Conservation (phyloP, 768 basidiomycete genomes). For the Suillus variegatus region DNA sequence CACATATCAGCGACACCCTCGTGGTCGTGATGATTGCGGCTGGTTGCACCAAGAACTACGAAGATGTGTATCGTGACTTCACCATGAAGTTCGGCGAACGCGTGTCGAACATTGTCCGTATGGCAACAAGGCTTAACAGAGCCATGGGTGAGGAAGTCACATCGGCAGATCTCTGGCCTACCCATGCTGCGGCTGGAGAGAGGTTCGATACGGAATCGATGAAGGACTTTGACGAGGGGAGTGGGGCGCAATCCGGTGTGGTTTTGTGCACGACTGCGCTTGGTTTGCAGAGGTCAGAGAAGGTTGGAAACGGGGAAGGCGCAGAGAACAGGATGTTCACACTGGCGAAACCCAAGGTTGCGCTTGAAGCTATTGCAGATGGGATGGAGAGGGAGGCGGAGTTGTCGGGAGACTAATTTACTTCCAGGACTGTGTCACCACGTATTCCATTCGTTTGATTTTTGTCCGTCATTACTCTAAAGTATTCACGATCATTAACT, state of each 20-base stretch:
- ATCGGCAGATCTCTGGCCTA: slow-evolving; percentile 54
- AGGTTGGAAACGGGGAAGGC: slow-evolving; percentile 34
- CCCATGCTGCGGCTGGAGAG: slow-evolving; percentile 45
- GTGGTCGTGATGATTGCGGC: slow-evolving; percentile 43
- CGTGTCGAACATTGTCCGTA: slow-evolving; percentile 34
- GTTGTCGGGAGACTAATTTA: not conserved
- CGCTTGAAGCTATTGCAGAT: slow-evolving; percentile 39
- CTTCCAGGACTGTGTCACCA: not conserved
- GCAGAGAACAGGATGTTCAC: slow-evolving; percentile 51
- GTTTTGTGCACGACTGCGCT: slow-evolving; percentile 61
- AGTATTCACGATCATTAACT: slow-evolving; percentile 1
- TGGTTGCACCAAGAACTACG: slow-evolving; percentile 37
- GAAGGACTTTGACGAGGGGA: slow-evolving; percentile 43
- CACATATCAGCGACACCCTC: slow-evolving; percentile 46
- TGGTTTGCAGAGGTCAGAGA: slow-evolving; percentile 45
- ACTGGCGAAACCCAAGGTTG: slow-evolving; percentile 57
- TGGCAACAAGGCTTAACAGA: slow-evolving; percentile 38
- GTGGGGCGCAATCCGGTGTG: slow-evolving; percentile 13
- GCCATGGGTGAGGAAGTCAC: slow-evolving; percentile 61
- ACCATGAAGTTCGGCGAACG: slow-evolving; percentile 37
- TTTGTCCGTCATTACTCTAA: not conserved
- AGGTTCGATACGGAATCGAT: slow-evolving; percentile 42
- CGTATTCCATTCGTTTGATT: not conserved
- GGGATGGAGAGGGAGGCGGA: slow-evolving; percentile 27
- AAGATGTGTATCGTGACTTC: slow-evolving; percentile 31